Conservation (phyloP, 441 rosid genomes). For the Erysimum cheiri region DNA sequence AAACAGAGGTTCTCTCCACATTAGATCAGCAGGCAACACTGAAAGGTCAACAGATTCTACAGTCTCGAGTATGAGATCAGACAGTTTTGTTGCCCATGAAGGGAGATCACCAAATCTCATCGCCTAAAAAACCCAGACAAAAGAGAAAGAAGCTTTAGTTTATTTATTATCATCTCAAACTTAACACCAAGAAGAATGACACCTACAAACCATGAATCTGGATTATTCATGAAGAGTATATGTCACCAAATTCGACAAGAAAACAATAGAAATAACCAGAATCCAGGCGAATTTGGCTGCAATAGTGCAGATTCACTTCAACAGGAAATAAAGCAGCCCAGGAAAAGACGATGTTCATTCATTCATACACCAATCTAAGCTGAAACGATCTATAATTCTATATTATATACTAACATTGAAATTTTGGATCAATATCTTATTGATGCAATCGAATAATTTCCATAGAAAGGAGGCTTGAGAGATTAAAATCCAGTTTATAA, state of each 20-base stretch:
- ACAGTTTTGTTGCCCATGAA: conserved; percentile 65
- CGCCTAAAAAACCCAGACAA: conserved; percentile 48
- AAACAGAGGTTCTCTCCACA: conserved; percentile 80
- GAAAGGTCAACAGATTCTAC: conserved; percentile 45
- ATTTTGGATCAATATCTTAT: not conserved
- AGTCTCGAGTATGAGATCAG: conserved; percentile 56
- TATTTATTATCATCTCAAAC: not conserved
- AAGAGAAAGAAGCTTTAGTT: conserved; percentile 4
- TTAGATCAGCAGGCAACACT: conserved; percentile 58
- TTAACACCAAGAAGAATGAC: conserved; percentile 14
- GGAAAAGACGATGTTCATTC: not conserved
- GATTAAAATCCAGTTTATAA: not conserved
- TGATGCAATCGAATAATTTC: not conserved
- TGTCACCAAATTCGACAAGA: not conserved
- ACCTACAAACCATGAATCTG: not conserved
- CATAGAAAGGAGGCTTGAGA: not conserved
- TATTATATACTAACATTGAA: not conserved
- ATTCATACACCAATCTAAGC: conserved; percentile 23
- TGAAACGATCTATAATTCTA: no score
- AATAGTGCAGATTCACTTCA: not conserved
- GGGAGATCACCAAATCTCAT: conserved; percentile 97
- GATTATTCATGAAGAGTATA: not conserved
- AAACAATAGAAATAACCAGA: conserved; percentile 6
- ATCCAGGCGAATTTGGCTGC: not conserved
- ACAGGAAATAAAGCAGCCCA: not conserved